Evolutionary conservation across 768 basidiomycete species (phyloP), one percentile per base, ranked within the genome.

Genomic region (Trametes cingulata): DNA sequence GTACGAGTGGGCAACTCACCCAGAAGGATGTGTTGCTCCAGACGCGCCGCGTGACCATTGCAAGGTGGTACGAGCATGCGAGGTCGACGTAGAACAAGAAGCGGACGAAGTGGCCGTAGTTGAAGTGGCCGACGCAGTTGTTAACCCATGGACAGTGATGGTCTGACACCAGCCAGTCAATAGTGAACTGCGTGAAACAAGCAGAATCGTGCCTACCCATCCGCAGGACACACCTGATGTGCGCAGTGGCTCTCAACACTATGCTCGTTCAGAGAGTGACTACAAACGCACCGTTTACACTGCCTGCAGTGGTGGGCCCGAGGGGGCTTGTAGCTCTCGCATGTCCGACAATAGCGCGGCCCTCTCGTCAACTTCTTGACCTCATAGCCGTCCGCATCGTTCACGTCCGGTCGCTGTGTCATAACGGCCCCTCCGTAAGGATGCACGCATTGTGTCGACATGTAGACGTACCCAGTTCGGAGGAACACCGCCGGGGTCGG

Each of bases 91-190:
- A 96, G 74, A 95, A 90, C 0, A 98, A 82, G 76, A 98, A 98
- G 19, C 95, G 90, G 52, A 97, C 77, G 67, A 93, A 93, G 73
- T 91, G 82, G 0, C 89, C 90, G 64, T 97, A 87, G 72, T 98
- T 99, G 75, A 80, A 85, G 72, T 93, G 88, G 0, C 97, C 97
- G 63, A 99, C 90, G 69, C 95, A 96, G 67, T 95, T 98, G 72
- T 93, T 88, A 33, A 94, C 85, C 93, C 92, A 95, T 7, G 92
- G 93, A 71, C 92, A 93, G 69, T 94, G 92, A 68, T 94, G 92
- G 71, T 94, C 92, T 93, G 61, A 19, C 58, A 10, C 22, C 15
- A 54, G 41, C 63, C 37, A 20, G 55, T 24, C 61, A 24, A 69
- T 60, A n/a, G 55, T 52, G 41, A 48, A 41, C 50, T 10, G 51